Conservation (phyloP, 1,284 basidiomycete species). For the Trametes polyzona region DNA sequence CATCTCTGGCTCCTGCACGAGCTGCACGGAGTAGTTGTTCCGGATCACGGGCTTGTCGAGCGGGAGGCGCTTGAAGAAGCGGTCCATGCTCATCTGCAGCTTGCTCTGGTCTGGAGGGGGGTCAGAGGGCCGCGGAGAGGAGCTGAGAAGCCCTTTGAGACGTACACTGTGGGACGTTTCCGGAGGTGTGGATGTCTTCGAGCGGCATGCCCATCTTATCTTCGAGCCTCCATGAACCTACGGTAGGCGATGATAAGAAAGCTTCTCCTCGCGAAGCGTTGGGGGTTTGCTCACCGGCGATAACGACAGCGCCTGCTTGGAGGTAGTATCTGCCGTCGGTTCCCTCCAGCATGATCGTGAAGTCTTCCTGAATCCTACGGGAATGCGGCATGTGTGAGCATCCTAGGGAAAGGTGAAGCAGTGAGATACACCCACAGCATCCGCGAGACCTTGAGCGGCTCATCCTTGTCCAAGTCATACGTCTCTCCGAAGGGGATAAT, state of each 20-base stretch:
- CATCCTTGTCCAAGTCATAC: slow-evolving; percentile 56
- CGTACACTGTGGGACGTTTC: slow-evolving; percentile 74
- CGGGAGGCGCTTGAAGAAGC: slow-evolving; percentile 69
- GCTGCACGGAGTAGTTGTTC: slow-evolving; percentile 75
- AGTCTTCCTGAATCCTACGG: slow-evolving; percentile 66
- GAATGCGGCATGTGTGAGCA: not conserved
- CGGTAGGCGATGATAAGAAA: not conserved
- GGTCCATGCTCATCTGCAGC: slow-evolving; percentile 64
- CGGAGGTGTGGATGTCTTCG: slow-evolving; percentile 72
- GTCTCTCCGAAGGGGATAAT: slow-evolving; percentile 53
- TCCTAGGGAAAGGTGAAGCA: not conserved
- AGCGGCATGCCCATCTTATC: slow-evolving; percentile 78
- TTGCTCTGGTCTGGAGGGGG: slow-evolving; percentile 60
- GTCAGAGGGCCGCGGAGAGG: not conserved
- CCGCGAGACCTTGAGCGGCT: slow-evolving; percentile 64
- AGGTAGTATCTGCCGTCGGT: slow-evolving; percentile 72
- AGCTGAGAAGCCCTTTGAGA: too few relatives aligned
- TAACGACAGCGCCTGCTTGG: slow-evolving; percentile 70
- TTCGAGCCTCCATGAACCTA: slow-evolving; percentile 77
- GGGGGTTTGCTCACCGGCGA: slow-evolving; percentile 52
- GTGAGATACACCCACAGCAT: slow-evolving; percentile 48
- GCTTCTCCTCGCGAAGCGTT: not conserved
- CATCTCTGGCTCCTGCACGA: slow-evolving; percentile 41
- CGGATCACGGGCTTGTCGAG: slow-evolving; percentile 73
- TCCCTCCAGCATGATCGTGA: slow-evolving; percentile 80